These are phyloP conservation scores for Exserohilum rostratum DNA, from an alignment of 2,329 filamentous ascomycete species.

Conservation along the genomic window DNA sequence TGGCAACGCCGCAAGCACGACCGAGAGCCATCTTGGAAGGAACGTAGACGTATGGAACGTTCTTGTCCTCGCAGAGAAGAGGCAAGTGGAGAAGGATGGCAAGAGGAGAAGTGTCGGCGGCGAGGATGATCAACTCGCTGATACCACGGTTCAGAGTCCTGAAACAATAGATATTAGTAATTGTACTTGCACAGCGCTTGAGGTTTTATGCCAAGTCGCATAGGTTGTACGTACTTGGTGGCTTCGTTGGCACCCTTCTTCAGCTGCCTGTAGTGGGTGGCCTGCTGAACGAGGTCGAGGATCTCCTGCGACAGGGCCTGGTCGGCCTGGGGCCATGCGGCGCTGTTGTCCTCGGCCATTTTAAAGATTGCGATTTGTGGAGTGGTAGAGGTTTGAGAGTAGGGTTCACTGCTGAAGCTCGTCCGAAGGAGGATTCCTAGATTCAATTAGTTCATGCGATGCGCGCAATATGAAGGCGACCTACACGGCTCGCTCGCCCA, in stretches of 20 bases:
- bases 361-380: neutral
- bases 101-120: conserved; percentile 81
- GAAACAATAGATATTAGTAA: neutral
- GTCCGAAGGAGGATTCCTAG: conserved; percentile 39
- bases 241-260: conserved; percentile 62
- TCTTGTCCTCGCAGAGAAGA: conserved; percentile 85
- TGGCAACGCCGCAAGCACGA: conserved; percentile 80
- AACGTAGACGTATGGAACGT: conserved; percentile 64
- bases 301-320: conserved; percentile 56
- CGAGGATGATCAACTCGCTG: conserved; percentile 82
- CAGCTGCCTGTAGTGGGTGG: conserved; percentile 31
- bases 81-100: conserved; percentile 74
- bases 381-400: conserved; percentile 8
- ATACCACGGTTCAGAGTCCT: conserved; percentile 85
- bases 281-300: conserved; percentile 43
- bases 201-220: neutral
- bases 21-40: conserved; percentile 80
- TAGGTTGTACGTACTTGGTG: conserved; percentile 63
- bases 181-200: too few relatives aligned
- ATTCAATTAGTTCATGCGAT: neutral
- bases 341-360: conserved; percentile 40
- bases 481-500: conserved; percentile 47
- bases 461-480: neutral
- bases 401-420: conserved; percentile 46
- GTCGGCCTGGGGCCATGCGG: conserved; percentile 41